Evolutionary conservation across 345 rosid genomes (phyloP).

Genomic region (Mallotus nudiflorus): DNA sequence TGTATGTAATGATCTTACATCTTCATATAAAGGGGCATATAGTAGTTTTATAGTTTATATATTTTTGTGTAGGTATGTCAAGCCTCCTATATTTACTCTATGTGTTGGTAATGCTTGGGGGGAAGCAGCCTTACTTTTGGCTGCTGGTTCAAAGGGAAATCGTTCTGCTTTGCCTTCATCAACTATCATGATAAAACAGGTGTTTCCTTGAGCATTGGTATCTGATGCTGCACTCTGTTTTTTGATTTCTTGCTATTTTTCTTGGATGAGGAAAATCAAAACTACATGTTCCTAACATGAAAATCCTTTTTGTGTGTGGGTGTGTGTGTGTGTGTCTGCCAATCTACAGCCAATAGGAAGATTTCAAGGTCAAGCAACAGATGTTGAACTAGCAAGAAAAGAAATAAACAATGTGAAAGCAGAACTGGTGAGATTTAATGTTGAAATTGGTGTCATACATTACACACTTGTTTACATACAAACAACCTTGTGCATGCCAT

Average conservation of each 20-base stretch:
- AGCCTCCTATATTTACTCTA: slow-evolving; percentile 88
- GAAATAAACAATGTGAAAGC: slow-evolving; percentile 70
- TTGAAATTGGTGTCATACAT: not conserved
- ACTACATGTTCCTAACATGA: not conserved
- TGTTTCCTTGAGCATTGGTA: slow-evolving; percentile 18
- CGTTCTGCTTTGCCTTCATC: slow-evolving; percentile 72
- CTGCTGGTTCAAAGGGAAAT: slow-evolving; percentile 63
- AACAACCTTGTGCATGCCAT: not conserved
- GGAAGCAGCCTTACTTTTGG: slow-evolving; percentile 90
- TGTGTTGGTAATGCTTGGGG: slow-evolving; percentile 99
- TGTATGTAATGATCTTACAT: not conserved
- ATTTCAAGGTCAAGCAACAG: slow-evolving; percentile 96
- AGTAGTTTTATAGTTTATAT: not conserved
- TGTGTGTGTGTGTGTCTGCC: slow-evolving; percentile 9
- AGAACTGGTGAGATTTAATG: slow-evolving; percentile 62
- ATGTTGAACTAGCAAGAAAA: slow-evolving; percentile 69
- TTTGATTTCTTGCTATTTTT: slow-evolving; percentile 4
- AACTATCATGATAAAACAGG: slow-evolving; percentile 73
- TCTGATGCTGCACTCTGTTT: slow-evolving; percentile 14
- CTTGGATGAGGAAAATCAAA: slow-evolving; percentile 3
- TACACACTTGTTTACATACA: not conserved
- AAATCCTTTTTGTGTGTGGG: not conserved
- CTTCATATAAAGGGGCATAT: not conserved
- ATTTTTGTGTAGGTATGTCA: slow-evolving; percentile 55
- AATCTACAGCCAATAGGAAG: slow-evolving; percentile 80